phyloP scores from a whole-genome alignment of 176 grass and related monocot genomes.

The Aegilops speltoides region DNA sequence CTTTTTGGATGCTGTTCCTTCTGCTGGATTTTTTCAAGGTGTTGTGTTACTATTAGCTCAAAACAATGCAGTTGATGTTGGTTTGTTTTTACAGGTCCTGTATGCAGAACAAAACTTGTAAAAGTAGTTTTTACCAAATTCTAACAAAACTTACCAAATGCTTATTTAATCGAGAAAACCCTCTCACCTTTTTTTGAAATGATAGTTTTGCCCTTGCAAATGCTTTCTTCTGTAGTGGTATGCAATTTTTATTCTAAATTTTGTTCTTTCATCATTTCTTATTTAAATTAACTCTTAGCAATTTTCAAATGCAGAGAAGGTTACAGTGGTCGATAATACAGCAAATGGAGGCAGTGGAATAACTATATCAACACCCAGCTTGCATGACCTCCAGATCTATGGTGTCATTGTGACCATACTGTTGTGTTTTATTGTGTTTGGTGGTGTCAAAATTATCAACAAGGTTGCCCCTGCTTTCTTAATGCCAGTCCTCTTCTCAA shows the following conservation, averaged over 20 bases:
- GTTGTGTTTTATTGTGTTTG: constrained; percentile 93
- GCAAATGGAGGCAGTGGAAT: constrained; percentile 41
- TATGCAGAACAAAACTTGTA: background rate
- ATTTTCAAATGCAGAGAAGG: constrained; percentile 63
- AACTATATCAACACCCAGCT: constrained; percentile 76
- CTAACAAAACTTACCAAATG: background rate
- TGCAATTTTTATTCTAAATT: background rate
- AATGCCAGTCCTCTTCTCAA: constrained; percentile 83
- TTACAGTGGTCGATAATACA: constrained; percentile 65
- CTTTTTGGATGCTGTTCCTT: constrained; percentile 87
- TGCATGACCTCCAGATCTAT: constrained; percentile 93
- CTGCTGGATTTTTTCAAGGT: constrained; percentile 92
- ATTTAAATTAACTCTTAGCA: background rate
- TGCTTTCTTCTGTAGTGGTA: background rate
- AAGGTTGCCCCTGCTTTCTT: constrained; percentile 88
- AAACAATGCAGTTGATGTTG: background rate
- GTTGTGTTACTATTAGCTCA: background rate
- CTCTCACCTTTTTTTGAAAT: background rate
- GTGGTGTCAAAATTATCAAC: constrained; percentile 97
- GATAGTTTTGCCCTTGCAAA: background rate
- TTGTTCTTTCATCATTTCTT: background rate
- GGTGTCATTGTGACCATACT: constrained; percentile 84
- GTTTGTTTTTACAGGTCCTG: background rate
- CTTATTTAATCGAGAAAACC: background rate
- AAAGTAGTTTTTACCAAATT: background rate